Percentiles rank a stretch among this genome's conserved stretches.
Conservation (phyloP, 148 eudicot species). For the Heliamphora exappendiculata region DNA sequence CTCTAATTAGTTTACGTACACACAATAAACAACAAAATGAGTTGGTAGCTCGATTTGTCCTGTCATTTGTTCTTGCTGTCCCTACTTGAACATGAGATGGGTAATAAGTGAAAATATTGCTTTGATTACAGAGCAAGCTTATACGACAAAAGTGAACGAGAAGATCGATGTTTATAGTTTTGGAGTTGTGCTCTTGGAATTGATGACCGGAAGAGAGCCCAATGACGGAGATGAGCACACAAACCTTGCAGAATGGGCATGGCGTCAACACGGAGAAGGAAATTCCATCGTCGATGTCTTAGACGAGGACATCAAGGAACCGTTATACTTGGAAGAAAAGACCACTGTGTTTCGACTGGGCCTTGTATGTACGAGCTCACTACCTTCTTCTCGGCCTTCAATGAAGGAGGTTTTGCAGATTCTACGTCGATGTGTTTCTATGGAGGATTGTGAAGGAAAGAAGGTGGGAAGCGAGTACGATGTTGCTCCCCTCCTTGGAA, state of each 20-base stretch:
- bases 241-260: constrained; percentile 56
- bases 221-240: constrained; percentile 34
- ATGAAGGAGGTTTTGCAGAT: constrained; percentile 53
- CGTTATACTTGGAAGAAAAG: constrained; percentile 36
- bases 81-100: background rate
- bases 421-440: constrained; percentile 20
- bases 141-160: constrained; percentile 42
- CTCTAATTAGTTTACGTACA: too few relatives aligned
- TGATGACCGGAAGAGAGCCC: constrained; percentile 52
- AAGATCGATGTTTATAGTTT: constrained; percentile 59
- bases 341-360: constrained; percentile 39
- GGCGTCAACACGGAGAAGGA: constrained; percentile 39
- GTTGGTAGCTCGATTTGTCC: too few relatives aligned
- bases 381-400: constrained; percentile 45
- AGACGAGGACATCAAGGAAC: constrained; percentile 27
- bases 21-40: too few relatives aligned
- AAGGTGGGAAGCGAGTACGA: constrained; percentile 25
- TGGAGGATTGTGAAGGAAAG: constrained; percentile 21
- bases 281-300: constrained; percentile 25
- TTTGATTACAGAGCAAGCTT: constrained; percentile 36
- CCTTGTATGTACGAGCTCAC: constrained; percentile 43
- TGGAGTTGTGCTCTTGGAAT: constrained; percentile 54
- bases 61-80: background rate
- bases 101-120: background rate
- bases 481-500: constrained; percentile 31